Evolutionary conservation across 1,284 basidiomycete species (phyloP).

Genomic region (Cystobasidium pallidum): DNA sequence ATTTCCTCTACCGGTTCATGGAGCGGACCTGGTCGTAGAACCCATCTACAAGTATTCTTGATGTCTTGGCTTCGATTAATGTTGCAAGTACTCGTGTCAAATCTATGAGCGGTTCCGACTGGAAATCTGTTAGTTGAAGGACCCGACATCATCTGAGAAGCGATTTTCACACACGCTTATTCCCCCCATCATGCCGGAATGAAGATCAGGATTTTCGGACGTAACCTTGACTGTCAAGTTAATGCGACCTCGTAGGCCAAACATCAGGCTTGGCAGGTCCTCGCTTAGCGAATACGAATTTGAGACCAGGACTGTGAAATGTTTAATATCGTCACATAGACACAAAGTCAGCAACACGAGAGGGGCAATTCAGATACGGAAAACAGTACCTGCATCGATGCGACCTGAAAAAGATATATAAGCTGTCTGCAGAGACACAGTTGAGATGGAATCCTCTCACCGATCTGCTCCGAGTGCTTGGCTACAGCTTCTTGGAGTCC

Average conservation of each 20-base stretch:
- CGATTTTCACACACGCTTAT: constrained; percentile 64
- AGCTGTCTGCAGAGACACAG: background rate
- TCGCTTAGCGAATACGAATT: constrained; percentile 98
- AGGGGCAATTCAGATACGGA: no score
- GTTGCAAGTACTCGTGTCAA: constrained; percentile 79
- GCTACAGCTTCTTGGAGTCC: constrained; percentile 79
- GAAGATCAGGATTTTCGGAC: constrained; percentile 67
- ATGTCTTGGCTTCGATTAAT: constrained; percentile 64
- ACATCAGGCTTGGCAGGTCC: constrained; percentile 91
- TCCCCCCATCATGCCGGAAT: constrained; percentile 92
- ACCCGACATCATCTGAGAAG: constrained; percentile 21
- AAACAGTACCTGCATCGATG: constrained; percentile 26
- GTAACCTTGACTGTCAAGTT: constrained; percentile 69
- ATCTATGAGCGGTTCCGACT: constrained; percentile 44
- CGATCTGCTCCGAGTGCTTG: constrained; percentile 77
- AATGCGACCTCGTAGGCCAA: constrained; percentile 84
- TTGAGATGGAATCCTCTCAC: constrained; percentile 78
- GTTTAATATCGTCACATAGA: no score
- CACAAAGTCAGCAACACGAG: no score
- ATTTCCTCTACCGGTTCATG: constrained; percentile 50
- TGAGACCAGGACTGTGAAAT: constrained; percentile 53
- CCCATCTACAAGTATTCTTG: constrained; percentile 69
- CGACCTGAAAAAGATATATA: constrained; percentile 1
- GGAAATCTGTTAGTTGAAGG: background rate
- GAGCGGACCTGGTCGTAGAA: constrained; percentile 69